Base-by-base conservation (phyloP, 148 eudicot genomes). In the Vaccinium myrtillus region DNA sequence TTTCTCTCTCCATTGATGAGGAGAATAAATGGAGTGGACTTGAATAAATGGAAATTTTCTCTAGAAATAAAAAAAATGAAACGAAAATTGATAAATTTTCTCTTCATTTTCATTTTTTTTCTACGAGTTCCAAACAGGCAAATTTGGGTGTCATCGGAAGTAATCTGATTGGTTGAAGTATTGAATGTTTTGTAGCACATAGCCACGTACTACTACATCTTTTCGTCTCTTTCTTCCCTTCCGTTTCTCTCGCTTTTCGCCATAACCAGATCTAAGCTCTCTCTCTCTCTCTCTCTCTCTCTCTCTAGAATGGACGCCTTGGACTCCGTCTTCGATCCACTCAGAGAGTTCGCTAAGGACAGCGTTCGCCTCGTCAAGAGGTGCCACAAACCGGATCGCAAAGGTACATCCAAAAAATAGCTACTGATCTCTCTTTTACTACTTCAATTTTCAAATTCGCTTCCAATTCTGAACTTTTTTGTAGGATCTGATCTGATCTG, bases 331-430 rank as follows among this genome's bases (percentile, higher is more conserved):
- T 88, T 91, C 81, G 93, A 91, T 86, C 93, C 93, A 8, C 73
- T 90, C 73, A 88, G 93, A 82, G 93, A 91, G 55, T 91, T 91
- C 90, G 59, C 92, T 2, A 91, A 88, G 88, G 91, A 90, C 90
- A 90, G 92, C 83, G 77, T 88, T 83, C 92, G 93, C 49, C 91
- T 91, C 16, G 92, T 91, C 77, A 91, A 91, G 84, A 85, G 93
- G 8, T 91, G 93, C 86, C 93, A 91, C 86, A 92, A 90, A 19
- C 93, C 94, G 58, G 94, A 91, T 86, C 88, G 88, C 71, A 92
- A 92, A 90, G 94, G 94, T 89, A 43, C 5, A 1, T 5, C 3
- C 1, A 13, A 9, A 61, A 25, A 27, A 15, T 39, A 23, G 16
- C 19, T 3, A 1, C 23, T 49, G 14, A 39, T 49, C 36, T 70